Base-by-base conservation (phyloP, 306 rosid genomes). In the Cucumis sativus region DNA sequence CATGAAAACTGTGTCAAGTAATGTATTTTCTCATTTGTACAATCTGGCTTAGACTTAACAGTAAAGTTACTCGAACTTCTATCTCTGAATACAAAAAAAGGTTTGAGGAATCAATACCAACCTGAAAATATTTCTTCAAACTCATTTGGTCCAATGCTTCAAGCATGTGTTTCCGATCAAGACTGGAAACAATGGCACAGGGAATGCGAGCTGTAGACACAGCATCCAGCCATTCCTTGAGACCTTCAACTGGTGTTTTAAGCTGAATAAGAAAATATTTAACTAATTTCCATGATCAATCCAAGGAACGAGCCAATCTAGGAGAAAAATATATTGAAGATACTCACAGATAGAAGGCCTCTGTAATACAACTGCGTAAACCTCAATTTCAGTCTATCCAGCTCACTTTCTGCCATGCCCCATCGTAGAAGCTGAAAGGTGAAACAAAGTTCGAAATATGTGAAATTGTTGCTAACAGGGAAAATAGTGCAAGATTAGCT, bases 211-310 rank as follows among this genome's bases (percentile, higher is more conserved):
- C 97, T 16, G 92, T 92, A 80, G 83, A 80, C 62, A 95, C 91
- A 0, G 97, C 97, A 80, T 92, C 99, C 84, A 95, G 85, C 99
- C 99, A 95, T 77, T 95, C 99, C 81, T 86, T 83, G 82, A 95
- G 80, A 41, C 99, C 99, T 60, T 88, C 98, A 28, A 83, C 56
- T 33, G 99, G 97, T 81, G 82, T 86, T 82, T 88, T 84, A 83
- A 90, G 84, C 99, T 95, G 82, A 51, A 67, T 17, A 83, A 57
- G 70, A 35, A 81, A 68, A 47, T 54, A 49, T 25, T 72, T 69
- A 70, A n/a, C 79, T 8, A 57, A 55, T 51, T 67, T 39, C 37
- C 41, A 43, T 25, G 61, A 58, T 45, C 25, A 59, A 23, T 40
- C 55, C 3, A 30, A 60, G 5, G 15, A 77, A 61, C 60, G 16